Evolutionary conservation across 2,329 filamentous ascomycete species (phyloP), one percentile per base, ranked within the genome.

Genomic region (Penicillium decumbens): DNA sequence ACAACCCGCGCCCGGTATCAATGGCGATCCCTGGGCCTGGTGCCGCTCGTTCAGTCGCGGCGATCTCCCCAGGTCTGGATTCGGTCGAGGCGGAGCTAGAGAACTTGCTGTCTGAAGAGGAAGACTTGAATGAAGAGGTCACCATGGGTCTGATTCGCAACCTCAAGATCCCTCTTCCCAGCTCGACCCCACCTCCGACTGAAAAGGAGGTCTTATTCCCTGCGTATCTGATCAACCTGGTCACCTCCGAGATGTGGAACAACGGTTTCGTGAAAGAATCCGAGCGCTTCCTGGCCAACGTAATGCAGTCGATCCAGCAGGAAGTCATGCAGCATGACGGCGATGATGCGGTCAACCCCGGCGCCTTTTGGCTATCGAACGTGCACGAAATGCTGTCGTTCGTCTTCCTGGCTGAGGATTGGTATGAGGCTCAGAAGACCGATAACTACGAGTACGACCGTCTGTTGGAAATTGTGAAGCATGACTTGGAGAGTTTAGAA

Each of bases 211-310:
- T 98, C 20, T 80, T 98, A 45, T 98, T 98, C 85, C 93, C 93
- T 29, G 92, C 93, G 8, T 98, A 97, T 71, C 84, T 98, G 62
- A 98, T 98, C 78, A 98, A 98, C 72, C 80, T 98, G 53, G 93
- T 98, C 56, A 98, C 93, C 10, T 97, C 91, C 13, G 93, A 98
- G 76, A 98, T 98, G 93, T 98, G 93, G 93, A 98, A 98, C 77
- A 98, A 98, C 64, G 93, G 93, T 41, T 98, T 96, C 67, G 93
- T 98, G 63, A 98, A 98, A 77, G 93, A 98, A 74, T 97, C 93
- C 3, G 93, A 98, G 74, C 88, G 92, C 47, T 98, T 98, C 81
- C 80, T 98, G 55, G 93, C 93, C 66, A 98, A 97, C 65, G 93
- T 98, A 57, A 98, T 98, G 93, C 93, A 97, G 74, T 95, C 91